These are phyloP conservation scores for Viridothelium virens DNA, from an alignment of 495 filamentous ascomycete genomes.

Conservation along the genomic window DNA sequence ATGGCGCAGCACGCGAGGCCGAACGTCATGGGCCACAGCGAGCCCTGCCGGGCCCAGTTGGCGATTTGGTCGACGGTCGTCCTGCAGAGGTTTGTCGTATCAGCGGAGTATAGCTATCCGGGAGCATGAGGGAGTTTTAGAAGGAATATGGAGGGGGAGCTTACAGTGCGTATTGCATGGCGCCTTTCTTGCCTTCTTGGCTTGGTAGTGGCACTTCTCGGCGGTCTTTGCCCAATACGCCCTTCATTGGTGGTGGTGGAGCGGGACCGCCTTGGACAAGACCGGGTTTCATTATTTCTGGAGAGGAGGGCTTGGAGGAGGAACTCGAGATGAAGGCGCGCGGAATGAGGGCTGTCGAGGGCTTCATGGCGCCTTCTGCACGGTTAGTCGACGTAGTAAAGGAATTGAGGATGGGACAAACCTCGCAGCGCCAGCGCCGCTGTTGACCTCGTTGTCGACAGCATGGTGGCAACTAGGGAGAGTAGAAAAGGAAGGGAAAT, in stretches of 20 bases:
- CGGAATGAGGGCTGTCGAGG: constrained; percentile 51
- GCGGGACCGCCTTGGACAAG: constrained; percentile 31
- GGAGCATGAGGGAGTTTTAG: neutral
- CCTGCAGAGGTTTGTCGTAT: constrained; percentile 36
- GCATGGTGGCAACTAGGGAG: constrained; percentile 42
- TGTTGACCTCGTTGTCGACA: constrained; percentile 55
- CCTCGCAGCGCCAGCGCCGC: constrained; percentile 64
- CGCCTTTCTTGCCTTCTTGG: constrained; percentile 89
- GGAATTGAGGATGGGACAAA: constrained; percentile 35
- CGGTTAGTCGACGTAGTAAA: neutral
- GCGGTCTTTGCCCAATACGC: constrained; percentile 46
- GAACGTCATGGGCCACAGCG: constrained; percentile 97
- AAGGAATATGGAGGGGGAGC: constrained; percentile 3
- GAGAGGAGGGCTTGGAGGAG: constrained; percentile 48
- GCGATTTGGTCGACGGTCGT: constrained; percentile 86
- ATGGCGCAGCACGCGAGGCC: constrained; percentile 93
- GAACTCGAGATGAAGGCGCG: constrained; percentile 57
- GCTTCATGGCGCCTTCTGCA: constrained; percentile 35
- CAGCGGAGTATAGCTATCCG: neutral
- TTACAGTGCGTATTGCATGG: constrained; percentile 94
- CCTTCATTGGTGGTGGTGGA: constrained; percentile 39
- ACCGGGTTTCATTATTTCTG: constrained; percentile 30
- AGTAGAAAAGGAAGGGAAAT: constrained; percentile 21
- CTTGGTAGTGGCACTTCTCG: constrained; percentile 79
- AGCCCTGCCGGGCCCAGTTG: constrained; percentile 92